Base-by-base conservation (phyloP, 495 filamentous ascomycete genomes). In the Extremus antarcticus region DNA sequence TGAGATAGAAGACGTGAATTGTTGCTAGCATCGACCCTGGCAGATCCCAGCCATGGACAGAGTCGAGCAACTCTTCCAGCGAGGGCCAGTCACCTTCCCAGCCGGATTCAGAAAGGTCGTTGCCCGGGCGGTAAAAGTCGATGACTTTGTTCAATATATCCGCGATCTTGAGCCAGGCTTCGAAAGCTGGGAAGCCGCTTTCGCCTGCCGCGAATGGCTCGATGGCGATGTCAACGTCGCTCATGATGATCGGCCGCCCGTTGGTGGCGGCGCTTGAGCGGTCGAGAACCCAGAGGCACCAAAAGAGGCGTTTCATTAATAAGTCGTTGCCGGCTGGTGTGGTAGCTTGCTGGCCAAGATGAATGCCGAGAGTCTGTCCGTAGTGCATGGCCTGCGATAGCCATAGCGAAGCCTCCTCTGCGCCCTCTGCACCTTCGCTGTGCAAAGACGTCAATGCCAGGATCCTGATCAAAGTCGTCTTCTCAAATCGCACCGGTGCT, bases 1-100 rank as follows among this genome's bases (percentile, higher is more conserved):
- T 77, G 59, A 87, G 82, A 59, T 90, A 87, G 51, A 82, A 80
- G 3, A 84, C 73, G 58, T 87, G 84, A 3, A 87, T 64, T 0
- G 83, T 76, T 0, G 76, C 82, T 1, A 85, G 71, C 38, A 87
- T 83, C 20, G 77, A 78, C 4, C 85, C 78, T 3, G 80, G 76
- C 54, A 87, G 80, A 58, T 88, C 85, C 50, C 83, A 80, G 9
- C 82, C 74, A 57, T 85, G 82, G 7, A 87, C 65, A 0, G 82
- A 75, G 2, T 76, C 84, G 2, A 85, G 76, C 52, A 87, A 73
- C 47, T 83, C 79, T 68, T 89, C 84, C 52, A 86, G 82, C 9
- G 79, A 77, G 0, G 83, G 79, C 29, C 85, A 78, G 16, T 79
- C 77, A 32, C 73, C 66, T 68, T 80, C 69, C 71, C 77, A 78